Evolutionary conservation across 345 rosid species (phyloP), one percentile per base, ranked within the genome.

Genomic region (Citrus cavaleriei): DNA sequence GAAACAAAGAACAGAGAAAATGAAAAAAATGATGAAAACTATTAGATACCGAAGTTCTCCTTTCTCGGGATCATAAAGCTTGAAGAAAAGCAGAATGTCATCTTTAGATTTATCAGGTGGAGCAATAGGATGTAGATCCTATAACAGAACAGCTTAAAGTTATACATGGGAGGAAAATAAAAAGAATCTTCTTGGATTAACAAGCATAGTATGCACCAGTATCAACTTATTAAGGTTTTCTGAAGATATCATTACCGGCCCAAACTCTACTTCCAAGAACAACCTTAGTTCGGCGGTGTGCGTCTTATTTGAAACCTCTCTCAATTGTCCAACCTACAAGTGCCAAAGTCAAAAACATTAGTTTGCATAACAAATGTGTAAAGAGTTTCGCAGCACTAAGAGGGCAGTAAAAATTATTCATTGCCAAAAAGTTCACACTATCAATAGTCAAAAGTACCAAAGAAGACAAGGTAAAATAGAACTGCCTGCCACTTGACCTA

Each of bases 31-130:
- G 42, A 64, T 22, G 77, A 67, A 70, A 55, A 73, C 32, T 35
- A 51, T 46, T 19, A 61, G 65, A 78, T 90, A 94, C 99, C 99
- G 87, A 72, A 96, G 76, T 85, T 91, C 93, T 76, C 86, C 90
- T 72, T 87, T 94, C 81, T 80, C 90, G 10, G 98, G 97, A 81
- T 91, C 93, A 87, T 92, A 96, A 68, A 91, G 92, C 90, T 96
- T 96, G 82, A 96, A 92, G 86, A 96, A 96, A 62, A 96, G 92
- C 59, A 96, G 84, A 75, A 91, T 93, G 79, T 96, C 98, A 35
- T 89, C 99, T 72, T 85, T 81, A 24, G 94, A 84, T 82, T 89
- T 96, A 40, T 88, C 92, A 21, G 90, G 94, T 55, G 86, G 91
- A 51, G 91, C 81, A 76, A 91, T 73, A 67, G 97, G 93, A 57